Conservation (phyloP, 1,139 yeast species). For the Kodamaea derodonti region DNA sequence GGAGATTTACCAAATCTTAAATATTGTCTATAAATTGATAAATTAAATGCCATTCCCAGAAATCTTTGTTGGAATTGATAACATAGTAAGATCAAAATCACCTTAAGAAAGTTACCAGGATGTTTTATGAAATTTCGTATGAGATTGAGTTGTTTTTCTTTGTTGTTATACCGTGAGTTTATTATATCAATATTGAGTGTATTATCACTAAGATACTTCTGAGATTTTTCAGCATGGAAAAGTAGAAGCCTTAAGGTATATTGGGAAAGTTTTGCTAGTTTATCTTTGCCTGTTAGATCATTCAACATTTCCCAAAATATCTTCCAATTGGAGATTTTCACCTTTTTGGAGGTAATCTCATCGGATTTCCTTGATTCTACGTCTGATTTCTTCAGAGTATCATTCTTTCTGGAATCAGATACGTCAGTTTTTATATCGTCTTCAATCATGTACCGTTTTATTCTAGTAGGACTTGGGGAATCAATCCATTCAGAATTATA, state of each 20-base stretch:
- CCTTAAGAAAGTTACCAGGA: slow-evolving; percentile 39
- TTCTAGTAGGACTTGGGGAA: slow-evolving; percentile 21
- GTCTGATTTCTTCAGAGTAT: neutral
- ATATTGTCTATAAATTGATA: slow-evolving; percentile 63
- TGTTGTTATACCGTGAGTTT: slow-evolving; percentile 30
- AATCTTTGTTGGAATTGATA: slow-evolving; percentile 35
- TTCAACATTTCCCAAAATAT: slow-evolving; percentile 51
- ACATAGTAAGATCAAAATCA: slow-evolving; percentile 30
- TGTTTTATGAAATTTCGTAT: slow-evolving; percentile 36
- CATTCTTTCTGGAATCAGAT: slow-evolving; percentile 3
- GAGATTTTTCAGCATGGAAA: slow-evolving; percentile 43
- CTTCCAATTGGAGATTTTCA: slow-evolving; percentile 22
- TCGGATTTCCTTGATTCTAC: neutral
- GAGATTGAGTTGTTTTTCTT: slow-evolving; percentile 31
- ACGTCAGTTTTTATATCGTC: slow-evolving; percentile 7
- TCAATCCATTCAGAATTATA: slow-evolving; percentile 40
- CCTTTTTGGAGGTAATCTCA: slow-evolving; percentile 1
- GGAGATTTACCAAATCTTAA: slow-evolving; percentile 73
- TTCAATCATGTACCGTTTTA: slow-evolving; percentile 5
- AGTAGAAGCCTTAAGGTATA: slow-evolving; percentile 53
- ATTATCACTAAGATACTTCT: slow-evolving; percentile 34
- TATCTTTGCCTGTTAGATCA: slow-evolving; percentile 64
- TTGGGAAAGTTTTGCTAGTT: slow-evolving; percentile 61
- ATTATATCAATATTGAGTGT: slow-evolving; percentile 28
- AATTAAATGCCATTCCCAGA: slow-evolving; percentile 45